A percentile compares a stretch with the other conserved stretches of the same genome.
phyloP scores from a whole-genome alignment of 495 filamentous ascomycete genomes.

The Aeminium ludgeri region DNA sequence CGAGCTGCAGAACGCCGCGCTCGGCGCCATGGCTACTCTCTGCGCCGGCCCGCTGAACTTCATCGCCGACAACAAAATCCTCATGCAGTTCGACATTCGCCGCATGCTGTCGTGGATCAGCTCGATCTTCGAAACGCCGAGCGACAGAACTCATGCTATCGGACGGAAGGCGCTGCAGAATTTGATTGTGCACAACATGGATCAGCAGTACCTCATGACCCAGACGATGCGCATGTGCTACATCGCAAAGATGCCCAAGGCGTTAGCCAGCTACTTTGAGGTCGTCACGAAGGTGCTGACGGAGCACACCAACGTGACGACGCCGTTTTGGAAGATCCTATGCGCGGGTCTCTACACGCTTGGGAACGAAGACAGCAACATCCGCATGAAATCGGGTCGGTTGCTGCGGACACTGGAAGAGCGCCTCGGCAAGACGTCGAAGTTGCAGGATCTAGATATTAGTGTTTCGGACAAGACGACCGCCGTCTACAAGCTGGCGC shows the following conservation, averaged over 20 bases:
- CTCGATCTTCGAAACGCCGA: conserved; percentile 75
- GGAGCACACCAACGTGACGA: conserved; percentile 48
- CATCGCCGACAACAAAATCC: conserved; percentile 63
- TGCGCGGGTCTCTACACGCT: conserved; percentile 78
- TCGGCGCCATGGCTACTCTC: conserved; percentile 89
- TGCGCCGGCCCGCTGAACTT: conserved; percentile 84
- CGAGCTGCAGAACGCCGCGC: conserved; percentile 71
- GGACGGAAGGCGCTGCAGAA: conserved; percentile 82
- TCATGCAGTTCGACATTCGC: conserved; percentile 76
- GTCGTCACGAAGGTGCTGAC: conserved; percentile 75
- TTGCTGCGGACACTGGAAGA: conserved; percentile 62
- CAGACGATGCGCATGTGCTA: conserved; percentile 83
- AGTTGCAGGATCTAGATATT: conserved; percentile 92
- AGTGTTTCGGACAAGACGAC: conserved; percentile 97
- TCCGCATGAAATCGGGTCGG: conserved; percentile 74
- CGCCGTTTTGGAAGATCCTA: conserved; percentile 80
- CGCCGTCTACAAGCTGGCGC: conserved; percentile 90
- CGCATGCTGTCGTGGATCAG: conserved; percentile 91
- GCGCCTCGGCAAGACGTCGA: conserved; percentile 65
- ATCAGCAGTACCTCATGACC: conserved; percentile 66
- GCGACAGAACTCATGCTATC: conserved; percentile 82
- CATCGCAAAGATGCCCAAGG: conserved; percentile 53
- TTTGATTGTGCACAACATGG: conserved; percentile 74
- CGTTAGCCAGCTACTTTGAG: conserved; percentile 87
- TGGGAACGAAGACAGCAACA: conserved; percentile 73